phyloP scores from a whole-genome alignment of 2,329 filamentous ascomycete species.

The Zalaria obscura region DNA sequence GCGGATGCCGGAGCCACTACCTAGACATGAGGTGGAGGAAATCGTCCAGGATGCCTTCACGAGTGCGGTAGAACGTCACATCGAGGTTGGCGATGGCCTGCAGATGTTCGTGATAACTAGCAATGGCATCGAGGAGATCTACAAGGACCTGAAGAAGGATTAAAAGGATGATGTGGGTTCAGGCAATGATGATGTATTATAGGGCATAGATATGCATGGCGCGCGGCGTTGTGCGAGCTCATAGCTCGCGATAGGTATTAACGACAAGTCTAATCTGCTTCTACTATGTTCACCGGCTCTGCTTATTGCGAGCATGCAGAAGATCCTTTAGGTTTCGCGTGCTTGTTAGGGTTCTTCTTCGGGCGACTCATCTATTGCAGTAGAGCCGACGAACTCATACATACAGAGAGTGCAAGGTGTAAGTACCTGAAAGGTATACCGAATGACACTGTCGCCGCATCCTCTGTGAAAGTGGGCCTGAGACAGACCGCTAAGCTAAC shows the following conservation, averaged over 20 bases:
- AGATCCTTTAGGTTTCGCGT: no score
- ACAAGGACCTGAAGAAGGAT: conserved; percentile 78
- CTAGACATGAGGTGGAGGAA: conserved; percentile 61
- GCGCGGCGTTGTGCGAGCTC: conserved; percentile 3
- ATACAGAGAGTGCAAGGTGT: no score
- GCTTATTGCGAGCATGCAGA: no score
- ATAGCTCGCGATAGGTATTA: neutral
- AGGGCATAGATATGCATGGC: conserved; percentile 5
- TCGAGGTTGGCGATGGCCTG: conserved; percentile 91
- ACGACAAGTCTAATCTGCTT: neutral
- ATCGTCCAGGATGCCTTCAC: conserved; percentile 96
- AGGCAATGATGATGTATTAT: conserved; percentile 1
- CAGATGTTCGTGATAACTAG: conserved; percentile 91
- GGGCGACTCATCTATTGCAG: no score
- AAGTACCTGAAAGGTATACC: no score
- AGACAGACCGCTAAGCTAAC: no score
- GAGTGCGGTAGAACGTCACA: conserved; percentile 88
- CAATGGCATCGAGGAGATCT: conserved; percentile 76
- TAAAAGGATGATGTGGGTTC: conserved; percentile 22
- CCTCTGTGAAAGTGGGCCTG: no score
- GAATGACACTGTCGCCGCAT: no score
- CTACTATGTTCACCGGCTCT: no score
- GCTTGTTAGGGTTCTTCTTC: no score
- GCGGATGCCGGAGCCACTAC: conserved; percentile 53
- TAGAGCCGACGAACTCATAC: no score